Percentiles rank a stretch among this genome's conserved stretches.
These are phyloP conservation scores for Sclerotiophoma versabilis DNA, from an alignment of 2,329 filamentous ascomycete species.

Conservation along the genomic window DNA sequence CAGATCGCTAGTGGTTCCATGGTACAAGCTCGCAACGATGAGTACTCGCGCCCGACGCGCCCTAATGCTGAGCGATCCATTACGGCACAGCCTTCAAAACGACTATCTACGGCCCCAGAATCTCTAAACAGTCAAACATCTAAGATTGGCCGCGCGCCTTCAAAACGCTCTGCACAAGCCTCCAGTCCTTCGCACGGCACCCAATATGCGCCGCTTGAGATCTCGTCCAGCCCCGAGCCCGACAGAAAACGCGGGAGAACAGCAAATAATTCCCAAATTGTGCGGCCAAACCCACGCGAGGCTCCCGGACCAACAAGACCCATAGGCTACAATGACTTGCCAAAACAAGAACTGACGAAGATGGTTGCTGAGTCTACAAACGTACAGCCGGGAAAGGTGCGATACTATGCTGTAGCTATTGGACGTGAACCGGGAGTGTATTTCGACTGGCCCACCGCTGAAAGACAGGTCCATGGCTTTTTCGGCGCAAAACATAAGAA, in stretches of 20 bases:
- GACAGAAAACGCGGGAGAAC: conserved; percentile 1
- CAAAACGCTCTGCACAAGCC: neutral
- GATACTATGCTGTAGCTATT: conserved; percentile 66
- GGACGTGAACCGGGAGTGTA: conserved; percentile 67
- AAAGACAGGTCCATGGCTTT: conserved; percentile 74
- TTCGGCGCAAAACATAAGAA: conserved; percentile 66
- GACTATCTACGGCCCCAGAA: too few relatives aligned
- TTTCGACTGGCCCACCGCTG: conserved; percentile 70
- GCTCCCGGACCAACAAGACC: neutral
- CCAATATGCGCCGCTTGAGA: conserved; percentile 3
- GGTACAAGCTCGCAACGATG: neutral
- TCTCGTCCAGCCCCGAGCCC: conserved; percentile 21
- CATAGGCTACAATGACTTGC: neutral
- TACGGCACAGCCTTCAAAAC: neutral
- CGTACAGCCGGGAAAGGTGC: conserved; percentile 50
- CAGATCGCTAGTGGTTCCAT: neutral
- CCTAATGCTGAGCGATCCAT: neutral
- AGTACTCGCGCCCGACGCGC: neutral
- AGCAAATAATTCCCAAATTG: conserved; percentile 62
- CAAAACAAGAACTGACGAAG: conserved; percentile 58
- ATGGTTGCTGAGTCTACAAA: conserved; percentile 69
- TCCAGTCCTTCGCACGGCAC: neutral
- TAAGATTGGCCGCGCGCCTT: neutral
- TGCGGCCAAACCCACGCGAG: neutral
- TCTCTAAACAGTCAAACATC: neutral